Evolutionary conservation across 805 yeast genomes (phyloP).

Genomic region (Wickerhamomyces pijperi): DNA sequence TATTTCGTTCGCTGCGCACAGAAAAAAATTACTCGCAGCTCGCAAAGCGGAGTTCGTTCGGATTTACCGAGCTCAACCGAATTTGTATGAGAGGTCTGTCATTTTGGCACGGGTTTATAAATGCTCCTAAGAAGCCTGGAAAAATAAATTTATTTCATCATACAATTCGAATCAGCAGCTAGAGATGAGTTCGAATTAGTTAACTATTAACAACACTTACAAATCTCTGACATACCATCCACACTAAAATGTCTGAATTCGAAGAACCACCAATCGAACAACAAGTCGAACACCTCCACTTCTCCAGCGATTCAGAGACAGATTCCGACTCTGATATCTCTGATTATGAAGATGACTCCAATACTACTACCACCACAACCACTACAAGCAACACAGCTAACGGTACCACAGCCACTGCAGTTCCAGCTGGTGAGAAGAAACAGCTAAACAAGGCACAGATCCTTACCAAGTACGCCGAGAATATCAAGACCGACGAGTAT

Average conservation of each 20-base stretch:
- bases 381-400: neutral
- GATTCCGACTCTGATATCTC: neutral
- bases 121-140: too few species aligned
- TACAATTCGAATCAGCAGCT: too few species aligned
- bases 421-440: conserved; percentile 1
- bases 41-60: too few species aligned
- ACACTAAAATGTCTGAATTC: neutral
- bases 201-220: too few species aligned
- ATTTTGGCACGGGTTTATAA: too few species aligned
- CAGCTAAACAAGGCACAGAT: conserved; percentile 33
- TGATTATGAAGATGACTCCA: neutral
- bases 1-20: too few species aligned
- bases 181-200: too few species aligned
- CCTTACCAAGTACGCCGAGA: conserved; percentile 50
- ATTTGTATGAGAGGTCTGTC: too few species aligned
- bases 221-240: too few species aligned
- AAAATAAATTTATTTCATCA: too few species aligned
- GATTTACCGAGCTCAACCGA: too few species aligned
- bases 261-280: neutral
- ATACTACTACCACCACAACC: conserved; percentile 3
- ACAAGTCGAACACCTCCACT: neutral
- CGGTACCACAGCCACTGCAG: neutral
- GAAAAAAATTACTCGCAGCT: too few species aligned
- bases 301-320: neutral
- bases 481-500: conserved; percentile 53